Evolutionary conservation across 352 stramenopile genomes (phyloP), one percentile per base, ranked within the genome.

Genomic region (Saprolegnia diclina): DNA sequence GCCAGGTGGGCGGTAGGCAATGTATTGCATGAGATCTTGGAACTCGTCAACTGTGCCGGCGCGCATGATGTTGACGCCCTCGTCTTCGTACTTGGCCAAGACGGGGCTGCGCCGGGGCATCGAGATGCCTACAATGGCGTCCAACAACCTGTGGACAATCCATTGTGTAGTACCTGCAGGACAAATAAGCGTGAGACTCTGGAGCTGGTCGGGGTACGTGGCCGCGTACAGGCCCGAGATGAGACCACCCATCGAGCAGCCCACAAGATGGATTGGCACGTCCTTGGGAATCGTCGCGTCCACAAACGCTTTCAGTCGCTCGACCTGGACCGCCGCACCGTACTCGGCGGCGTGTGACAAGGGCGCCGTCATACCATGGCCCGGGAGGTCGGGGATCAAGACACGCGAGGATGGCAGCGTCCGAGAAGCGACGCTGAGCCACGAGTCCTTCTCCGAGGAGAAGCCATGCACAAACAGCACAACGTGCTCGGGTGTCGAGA

Each of bases 401-500:
- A 90, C 72, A 16, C 79, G 75, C 69, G 77, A 86, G 19, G 75
- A 76, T n/a, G 74, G 79, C 74, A 87, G 78, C 5, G 89, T 72
- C 26, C 75, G 74, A 9, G 73, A 72, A 13, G 83, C 81, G 37
- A 91, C 76, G n/a, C 74, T 76, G 56, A 83, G 65, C 81, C 80
- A 89, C 42, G 80, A 88, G 69, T 90, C 83, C 52, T 92, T 92
- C 52, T 79, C 68, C 18, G 82, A 88, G 63, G 78, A 85, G 67
- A 92, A 92, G 65, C 83, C 83, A 44, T 90, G 82, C 40, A 92
- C 71, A 52, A 92, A 88, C 11, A 90, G 75, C 1, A 92, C 78
- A 0, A 80, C 65, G 22, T 37, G 21, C 2, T 54, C 46, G n/a
- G 46, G 46, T 5, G 46, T 5, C 5, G 18, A 18, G 18, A 19